Evolutionary conservation across 129 eudicot genomes (phyloP).

Genomic region (Flaveria brownii): DNA sequence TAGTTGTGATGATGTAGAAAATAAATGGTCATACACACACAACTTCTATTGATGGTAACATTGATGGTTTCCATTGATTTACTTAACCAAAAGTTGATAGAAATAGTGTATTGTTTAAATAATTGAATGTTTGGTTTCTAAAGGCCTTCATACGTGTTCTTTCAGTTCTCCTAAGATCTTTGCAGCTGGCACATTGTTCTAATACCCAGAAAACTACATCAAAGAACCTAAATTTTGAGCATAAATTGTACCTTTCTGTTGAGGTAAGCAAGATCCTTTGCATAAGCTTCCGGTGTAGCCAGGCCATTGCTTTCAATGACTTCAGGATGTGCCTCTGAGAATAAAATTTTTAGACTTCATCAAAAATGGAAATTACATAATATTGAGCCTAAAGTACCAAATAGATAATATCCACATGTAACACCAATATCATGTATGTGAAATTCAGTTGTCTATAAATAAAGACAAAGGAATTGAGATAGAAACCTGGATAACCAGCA

Average conservation of each 20-base stretch:
- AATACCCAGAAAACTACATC: neutral
- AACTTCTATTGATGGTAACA: neutral
- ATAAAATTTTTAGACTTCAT: neutral
- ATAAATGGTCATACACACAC: too few relatives aligned
- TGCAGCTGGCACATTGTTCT: neutral
- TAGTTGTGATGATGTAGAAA: too few relatives aligned
- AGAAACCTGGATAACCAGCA: conserved; percentile 96
- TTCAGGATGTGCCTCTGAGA: conserved; percentile 97
- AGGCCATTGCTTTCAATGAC: conserved; percentile 67
- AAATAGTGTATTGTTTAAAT: neutral
- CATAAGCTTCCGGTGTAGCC: conserved; percentile 74
- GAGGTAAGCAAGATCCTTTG: conserved; percentile 85
- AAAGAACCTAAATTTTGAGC: conserved; percentile 16
- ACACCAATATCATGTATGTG: neutral
- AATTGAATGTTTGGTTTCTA: neutral
- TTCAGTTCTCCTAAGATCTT: neutral
- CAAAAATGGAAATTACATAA: conserved; percentile 6
- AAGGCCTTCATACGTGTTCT: neutral
- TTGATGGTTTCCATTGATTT: neutral
- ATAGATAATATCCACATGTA: neutral
- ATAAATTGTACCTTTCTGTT: conserved; percentile 65
- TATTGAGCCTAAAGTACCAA: neutral
- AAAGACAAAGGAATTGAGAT: conserved; percentile 12
- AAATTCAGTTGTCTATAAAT: conserved; percentile 10
- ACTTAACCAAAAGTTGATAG: neutral